These are phyloP conservation scores for Penicillium daleae DNA, from an alignment of 495 filamentous ascomycete species.

Conservation along the genomic window DNA sequence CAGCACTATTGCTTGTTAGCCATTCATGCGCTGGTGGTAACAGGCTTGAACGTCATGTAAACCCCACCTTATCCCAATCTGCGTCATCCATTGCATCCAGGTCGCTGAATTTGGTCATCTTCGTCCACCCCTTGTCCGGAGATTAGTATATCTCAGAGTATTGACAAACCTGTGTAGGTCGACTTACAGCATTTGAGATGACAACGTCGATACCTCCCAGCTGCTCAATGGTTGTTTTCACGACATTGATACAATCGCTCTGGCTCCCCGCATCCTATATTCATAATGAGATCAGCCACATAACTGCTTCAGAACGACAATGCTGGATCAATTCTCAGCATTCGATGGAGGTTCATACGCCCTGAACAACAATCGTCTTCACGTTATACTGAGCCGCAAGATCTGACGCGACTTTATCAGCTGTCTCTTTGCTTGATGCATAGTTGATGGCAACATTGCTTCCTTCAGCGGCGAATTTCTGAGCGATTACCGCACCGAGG, in stretches of 20 bases:
- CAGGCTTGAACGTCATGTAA: too few species aligned
- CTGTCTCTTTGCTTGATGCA: slow-evolving; percentile 54
- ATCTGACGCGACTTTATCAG: slow-evolving; percentile 57
- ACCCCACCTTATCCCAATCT: slow-evolving; percentile 75
- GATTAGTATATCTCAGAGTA: neutral
- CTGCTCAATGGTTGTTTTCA: slow-evolving; percentile 58
- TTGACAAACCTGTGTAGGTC: neutral
- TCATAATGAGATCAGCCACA: neutral
- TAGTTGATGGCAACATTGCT: slow-evolving; percentile 76
- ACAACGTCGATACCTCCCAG: slow-evolving; percentile 72
- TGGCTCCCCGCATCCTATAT: slow-evolving; percentile 61
- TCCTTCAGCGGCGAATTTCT: slow-evolving; percentile 69
- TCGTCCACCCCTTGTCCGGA: slow-evolving; percentile 63
- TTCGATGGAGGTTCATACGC: slow-evolving; percentile 45
- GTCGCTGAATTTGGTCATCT: slow-evolving; percentile 64
- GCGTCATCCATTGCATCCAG: slow-evolving; percentile 62
- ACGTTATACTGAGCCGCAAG: slow-evolving; percentile 55
- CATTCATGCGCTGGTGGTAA: too few species aligned
- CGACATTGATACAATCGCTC: slow-evolving; percentile 55
- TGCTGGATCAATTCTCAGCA: neutral
- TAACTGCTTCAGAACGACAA: neutral
- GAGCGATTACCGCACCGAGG: slow-evolving; percentile 63
- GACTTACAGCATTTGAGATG: slow-evolving; percentile 69
- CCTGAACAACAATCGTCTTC: slow-evolving; percentile 61
- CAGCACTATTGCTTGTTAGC: slow-evolving; percentile 56